Evolutionary conservation across 2,329 filamentous ascomycete species (phyloP).

Genomic region (Myriangium duriaei): DNA sequence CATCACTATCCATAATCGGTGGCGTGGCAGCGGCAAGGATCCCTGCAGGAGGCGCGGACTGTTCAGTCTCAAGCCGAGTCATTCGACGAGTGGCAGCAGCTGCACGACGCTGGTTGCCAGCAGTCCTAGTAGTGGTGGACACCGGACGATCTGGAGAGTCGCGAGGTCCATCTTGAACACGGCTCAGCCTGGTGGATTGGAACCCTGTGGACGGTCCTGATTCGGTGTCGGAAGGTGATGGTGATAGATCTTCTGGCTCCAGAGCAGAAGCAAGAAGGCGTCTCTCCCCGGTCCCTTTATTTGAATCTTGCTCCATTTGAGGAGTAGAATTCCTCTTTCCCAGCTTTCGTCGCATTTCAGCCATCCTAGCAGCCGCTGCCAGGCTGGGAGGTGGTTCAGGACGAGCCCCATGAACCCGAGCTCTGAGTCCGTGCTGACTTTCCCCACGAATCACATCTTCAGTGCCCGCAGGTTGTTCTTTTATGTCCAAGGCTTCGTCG

Average conservation of each 20-base stretch:
- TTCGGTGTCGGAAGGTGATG: conserved; percentile 24
- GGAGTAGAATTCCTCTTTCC: conserved; percentile 24
- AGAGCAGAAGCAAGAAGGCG: neutral
- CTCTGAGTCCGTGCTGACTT: neutral
- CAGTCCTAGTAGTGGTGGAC: neutral
- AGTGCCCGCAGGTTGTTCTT: neutral
- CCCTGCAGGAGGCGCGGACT: neutral
- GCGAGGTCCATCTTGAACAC: neutral
- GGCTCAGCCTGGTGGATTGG: conserved; percentile 1
- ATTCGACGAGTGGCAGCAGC: neutral
- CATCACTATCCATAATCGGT: conserved; percentile 60
- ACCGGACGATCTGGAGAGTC: neutral
- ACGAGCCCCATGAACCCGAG: neutral
- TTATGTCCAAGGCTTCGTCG: neutral
- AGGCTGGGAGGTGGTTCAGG: conserved; percentile 31
- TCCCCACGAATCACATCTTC: neutral
- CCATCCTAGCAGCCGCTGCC: conserved; percentile 40
- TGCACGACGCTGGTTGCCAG: conserved; percentile 1
- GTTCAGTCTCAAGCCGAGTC: neutral
- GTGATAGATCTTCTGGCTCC: conserved; percentile 11
- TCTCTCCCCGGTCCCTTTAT: neutral
- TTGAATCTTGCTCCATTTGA: neutral
- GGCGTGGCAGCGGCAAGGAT: conserved; percentile 48
- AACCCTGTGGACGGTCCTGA: conserved; percentile 10
- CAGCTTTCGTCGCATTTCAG: conserved; percentile 36